Conservation (phyloP, 768 basidiomycete species). For the Hortiboletus campestris region DNA sequence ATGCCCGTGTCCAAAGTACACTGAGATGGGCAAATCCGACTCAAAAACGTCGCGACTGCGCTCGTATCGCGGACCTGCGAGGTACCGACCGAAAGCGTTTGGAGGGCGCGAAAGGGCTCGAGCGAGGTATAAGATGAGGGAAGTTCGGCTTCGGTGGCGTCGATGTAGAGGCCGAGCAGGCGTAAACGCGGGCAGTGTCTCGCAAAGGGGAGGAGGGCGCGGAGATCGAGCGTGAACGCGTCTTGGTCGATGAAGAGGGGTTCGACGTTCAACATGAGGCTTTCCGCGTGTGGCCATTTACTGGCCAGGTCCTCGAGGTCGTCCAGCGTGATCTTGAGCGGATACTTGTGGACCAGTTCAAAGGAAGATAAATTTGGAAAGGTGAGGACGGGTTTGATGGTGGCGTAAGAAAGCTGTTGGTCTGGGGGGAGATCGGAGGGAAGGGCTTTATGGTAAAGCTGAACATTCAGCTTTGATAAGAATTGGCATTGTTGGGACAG, state of each 20-base stretch:
- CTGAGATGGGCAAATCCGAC: conserved; percentile 45
- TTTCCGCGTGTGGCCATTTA: conserved; percentile 45
- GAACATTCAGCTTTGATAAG: conserved; percentile 44
- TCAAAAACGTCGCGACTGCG: conserved; percentile 51
- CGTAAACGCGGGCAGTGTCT: conserved; percentile 37
- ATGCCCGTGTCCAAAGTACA: conserved; percentile 46
- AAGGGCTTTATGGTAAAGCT: conserved; percentile 27
- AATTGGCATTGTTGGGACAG: conserved; percentile 47
- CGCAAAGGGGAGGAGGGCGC: conserved; percentile 40
- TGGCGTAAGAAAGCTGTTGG: conserved; percentile 34
- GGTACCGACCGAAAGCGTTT: conserved; percentile 45
- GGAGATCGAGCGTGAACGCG: conserved; percentile 34
- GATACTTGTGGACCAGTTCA: conserved; percentile 33
- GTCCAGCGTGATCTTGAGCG: conserved; percentile 34
- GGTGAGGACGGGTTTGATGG: conserved; percentile 36
- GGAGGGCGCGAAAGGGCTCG: conserved; percentile 20
- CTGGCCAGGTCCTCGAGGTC: conserved; percentile 47
- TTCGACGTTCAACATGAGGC: conserved; percentile 46
- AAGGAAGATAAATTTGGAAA: conserved; percentile 33
- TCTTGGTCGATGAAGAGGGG: conserved; percentile 32
- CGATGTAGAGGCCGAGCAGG: conserved; percentile 37
- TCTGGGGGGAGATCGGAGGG: conserved; percentile 14
- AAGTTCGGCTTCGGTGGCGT: conserved; percentile 30
- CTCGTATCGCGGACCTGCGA: conserved; percentile 45
- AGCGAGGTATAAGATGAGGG: conserved; percentile 4